Conservation (phyloP, 805 yeast species). For the Lipomyces lipofer region DNA sequence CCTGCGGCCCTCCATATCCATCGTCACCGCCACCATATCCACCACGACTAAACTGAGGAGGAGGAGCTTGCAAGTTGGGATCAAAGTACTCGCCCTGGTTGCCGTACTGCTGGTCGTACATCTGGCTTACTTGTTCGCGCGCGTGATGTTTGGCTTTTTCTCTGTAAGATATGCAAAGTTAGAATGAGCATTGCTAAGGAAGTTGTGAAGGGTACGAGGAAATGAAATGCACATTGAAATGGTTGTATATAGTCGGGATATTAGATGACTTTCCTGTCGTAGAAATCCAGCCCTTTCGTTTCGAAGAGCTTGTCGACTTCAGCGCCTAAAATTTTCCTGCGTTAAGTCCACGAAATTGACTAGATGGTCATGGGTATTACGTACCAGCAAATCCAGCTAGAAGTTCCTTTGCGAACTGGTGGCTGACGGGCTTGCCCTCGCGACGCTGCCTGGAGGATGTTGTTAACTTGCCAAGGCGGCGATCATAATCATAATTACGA, state of each 20-base stretch:
- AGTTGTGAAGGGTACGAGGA: neutral
- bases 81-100: constrained; percentile 30
- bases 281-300: constrained; percentile 37
- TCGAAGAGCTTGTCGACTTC: constrained; percentile 39
- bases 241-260: neutral
- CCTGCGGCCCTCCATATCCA: neutral
- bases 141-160: constrained; percentile 33
- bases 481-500: neutral
- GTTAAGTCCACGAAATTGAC: neutral
- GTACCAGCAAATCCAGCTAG: constrained; percentile 36
- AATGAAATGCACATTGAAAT: neutral
- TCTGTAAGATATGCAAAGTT: neutral
- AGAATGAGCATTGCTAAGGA: too few relatives aligned
- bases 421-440: constrained; percentile 37
- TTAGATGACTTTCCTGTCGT: constrained; percentile 25
- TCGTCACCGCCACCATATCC: constrained; percentile 7
- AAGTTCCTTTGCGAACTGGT: constrained; percentile 36
- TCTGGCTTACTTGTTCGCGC: constrained; percentile 31
- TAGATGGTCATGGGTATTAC: too few relatives aligned
- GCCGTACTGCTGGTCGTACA: constrained; percentile 37
- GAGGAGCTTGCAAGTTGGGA: constrained; percentile 12
- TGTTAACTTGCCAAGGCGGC: neutral
- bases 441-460: constrained; percentile 32
- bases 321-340: constrained; percentile 15
- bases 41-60: constrained; percentile 6